A percentile compares a stretch with the other conserved stretches of the same genome.
Conservation (phyloP, 768 basidiomycete genomes). For the Cystofilobasidium capitatum region DNA sequence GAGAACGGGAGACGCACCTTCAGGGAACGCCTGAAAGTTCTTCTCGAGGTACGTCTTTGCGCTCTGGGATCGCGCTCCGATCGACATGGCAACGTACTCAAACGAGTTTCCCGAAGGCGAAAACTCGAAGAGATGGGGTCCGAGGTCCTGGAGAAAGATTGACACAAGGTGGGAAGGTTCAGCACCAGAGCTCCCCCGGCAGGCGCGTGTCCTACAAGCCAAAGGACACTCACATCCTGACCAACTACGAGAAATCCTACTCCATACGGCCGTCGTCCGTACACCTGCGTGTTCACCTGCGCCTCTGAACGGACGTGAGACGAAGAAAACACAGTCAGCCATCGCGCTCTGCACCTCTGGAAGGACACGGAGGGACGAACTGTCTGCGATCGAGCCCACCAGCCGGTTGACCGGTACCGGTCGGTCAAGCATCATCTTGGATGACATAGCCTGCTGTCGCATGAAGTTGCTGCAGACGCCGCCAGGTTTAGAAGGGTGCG, state of each 20-base stretch:
- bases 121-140: constrained; percentile 96
- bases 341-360: background rate
- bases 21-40: constrained; percentile 74
- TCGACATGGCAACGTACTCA: constrained; percentile 97
- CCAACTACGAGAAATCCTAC: constrained; percentile 98
- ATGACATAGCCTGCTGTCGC: constrained; percentile 95
- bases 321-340: background rate
- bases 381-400: constrained; percentile 87
- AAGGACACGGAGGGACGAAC: constrained; percentile 46
- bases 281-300: constrained; percentile 97
- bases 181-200: background rate
- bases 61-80: constrained; percentile 94
- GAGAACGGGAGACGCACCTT: constrained; percentile 52
- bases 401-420: constrained; percentile 89
- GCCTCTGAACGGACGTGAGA: constrained; percentile 54
- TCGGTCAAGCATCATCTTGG: constrained; percentile 88
- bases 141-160: constrained; percentile 54
- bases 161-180: constrained; percentile 26
- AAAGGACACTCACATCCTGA: constrained; percentile 50
- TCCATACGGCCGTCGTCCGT: constrained; percentile 92
- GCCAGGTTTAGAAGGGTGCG: background rate
- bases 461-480: constrained; percentile 73
- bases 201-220: background rate
- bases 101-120: constrained; percentile 94
- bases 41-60: constrained; percentile 98